phyloP scores from a whole-genome alignment of 2,329 filamentous ascomycete genomes.

The Colletotrichum eleusines region DNA sequence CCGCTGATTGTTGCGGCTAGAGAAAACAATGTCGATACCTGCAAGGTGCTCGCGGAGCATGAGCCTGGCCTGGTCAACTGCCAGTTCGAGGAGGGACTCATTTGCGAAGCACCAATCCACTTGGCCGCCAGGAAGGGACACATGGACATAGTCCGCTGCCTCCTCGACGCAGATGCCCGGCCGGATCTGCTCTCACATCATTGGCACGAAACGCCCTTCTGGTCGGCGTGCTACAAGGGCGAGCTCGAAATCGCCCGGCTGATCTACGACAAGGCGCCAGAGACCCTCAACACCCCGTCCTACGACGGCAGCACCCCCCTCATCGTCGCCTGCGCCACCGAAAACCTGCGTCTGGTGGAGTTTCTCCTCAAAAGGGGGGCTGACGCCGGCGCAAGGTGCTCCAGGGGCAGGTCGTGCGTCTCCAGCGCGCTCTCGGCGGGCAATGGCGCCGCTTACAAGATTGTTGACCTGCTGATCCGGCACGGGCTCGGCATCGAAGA shows the following conservation, averaged over 20 bases:
- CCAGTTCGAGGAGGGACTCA: constrained; percentile 33
- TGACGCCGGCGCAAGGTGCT: constrained; percentile 25
- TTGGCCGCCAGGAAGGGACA: constrained; percentile 39
- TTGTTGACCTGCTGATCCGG: constrained; percentile 40
- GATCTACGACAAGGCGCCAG: constrained; percentile 41
- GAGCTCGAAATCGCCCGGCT: constrained; percentile 41
- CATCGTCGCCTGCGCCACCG: constrained; percentile 38
- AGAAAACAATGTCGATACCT: constrained; percentile 37
- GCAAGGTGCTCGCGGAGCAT: constrained; percentile 41
- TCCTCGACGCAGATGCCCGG: constrained; percentile 44
- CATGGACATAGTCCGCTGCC: constrained; percentile 34
- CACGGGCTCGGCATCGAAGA: constrained; percentile 43
- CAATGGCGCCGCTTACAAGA: constrained; percentile 22
- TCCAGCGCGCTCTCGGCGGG: constrained; percentile 28
- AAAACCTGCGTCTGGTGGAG: constrained; percentile 33
- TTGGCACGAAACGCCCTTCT: constrained; percentile 42
- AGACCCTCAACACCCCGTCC: constrained; percentile 40
- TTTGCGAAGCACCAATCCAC: constrained; percentile 42
- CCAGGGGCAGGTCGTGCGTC: constrained; percentile 36
- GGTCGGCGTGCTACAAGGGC: constrained; percentile 39
- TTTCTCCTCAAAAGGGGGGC: constrained; percentile 45
- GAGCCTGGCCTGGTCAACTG: constrained; percentile 44
- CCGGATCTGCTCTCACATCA: constrained; percentile 30
- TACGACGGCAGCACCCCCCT: constrained; percentile 42
- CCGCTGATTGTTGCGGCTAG: constrained; percentile 43